Base-by-base conservation (phyloP, 1,139 yeast genomes). In the Pichia sp. region DNA sequence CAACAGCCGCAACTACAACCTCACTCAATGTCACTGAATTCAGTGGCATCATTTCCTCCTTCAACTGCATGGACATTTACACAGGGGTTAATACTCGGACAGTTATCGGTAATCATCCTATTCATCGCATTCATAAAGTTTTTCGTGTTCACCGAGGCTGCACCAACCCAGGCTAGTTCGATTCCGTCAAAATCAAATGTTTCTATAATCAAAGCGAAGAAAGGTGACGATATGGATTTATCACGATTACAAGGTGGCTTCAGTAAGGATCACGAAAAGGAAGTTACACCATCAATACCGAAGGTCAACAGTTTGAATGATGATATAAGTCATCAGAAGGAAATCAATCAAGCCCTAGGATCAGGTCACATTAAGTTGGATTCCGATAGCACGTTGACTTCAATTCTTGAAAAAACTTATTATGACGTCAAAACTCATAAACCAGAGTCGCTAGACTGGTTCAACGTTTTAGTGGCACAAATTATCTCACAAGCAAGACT, bases 381-480 rank as follows among this genome's bases (percentile, higher is more conserved):
- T 41, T 51, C 47, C n/a, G 44, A 53, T 30, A 40, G 57, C 55
- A 51, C 56, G 30, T 49, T 58, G 24, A 52, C 38, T 17, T 54
- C 59, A 30, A 56, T 56, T 33, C 74, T 93, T 52, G 97, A 92
- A 62, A 92, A 91, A 66, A 91, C 97, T 0, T 91, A 90, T 67
- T 95, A 95, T 69, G 90, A 93, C 66, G 97, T 93, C 1, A 83
- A 85, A 47, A 84, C 84, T 29, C 99, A 95, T 68, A 76, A 85
- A 2, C 81, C 97, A 0, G 99, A 93, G 72, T 86, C 97, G 0
- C 73, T 93, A 55, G 99, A 93, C 69, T 93, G 99, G 99, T 90
- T 93, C 68, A 93, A 93, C 64, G 98, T 93, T 1, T 75, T 93
- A 49, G 80, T 93, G 27, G 99, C 97, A 0, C 98, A 95, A 67